phyloP scores from a whole-genome alignment of 768 basidiomycete species.

The Tricholomella constricta region DNA sequence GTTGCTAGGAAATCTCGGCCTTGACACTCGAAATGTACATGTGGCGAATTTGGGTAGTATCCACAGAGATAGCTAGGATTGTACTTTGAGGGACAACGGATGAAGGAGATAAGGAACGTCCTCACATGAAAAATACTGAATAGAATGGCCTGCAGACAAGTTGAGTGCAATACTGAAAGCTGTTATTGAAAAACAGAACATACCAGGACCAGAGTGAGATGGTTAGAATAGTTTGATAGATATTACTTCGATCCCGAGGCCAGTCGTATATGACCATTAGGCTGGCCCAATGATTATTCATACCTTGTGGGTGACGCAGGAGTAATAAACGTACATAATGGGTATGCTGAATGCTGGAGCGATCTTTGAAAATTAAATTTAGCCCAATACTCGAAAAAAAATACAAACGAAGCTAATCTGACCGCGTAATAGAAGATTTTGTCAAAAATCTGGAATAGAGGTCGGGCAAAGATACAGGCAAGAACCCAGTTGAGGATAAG shows the following conservation, averaged over 20 bases:
- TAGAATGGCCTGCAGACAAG: constrained; percentile 51
- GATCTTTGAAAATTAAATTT: constrained; percentile 33
- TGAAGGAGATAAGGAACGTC: background rate
- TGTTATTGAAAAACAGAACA: constrained; percentile 17
- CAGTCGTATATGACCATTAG: constrained; percentile 71
- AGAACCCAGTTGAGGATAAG: constrained; percentile 71
- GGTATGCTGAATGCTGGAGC: constrained; percentile 64
- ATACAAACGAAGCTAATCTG: constrained; percentile 19
- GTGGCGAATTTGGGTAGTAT: constrained; percentile 31
- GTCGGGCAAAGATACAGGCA: constrained; percentile 52
- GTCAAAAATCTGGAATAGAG: constrained; percentile 46
- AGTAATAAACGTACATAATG: constrained; percentile 41
- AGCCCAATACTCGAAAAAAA: background rate
- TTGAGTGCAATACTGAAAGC: constrained; percentile 12
- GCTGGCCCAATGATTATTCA: constrained; percentile 21
- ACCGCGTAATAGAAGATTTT: constrained; percentile 63
- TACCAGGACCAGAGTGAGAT: constrained; percentile 69
- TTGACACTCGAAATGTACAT: constrained; percentile 35
- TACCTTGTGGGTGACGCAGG: background rate
- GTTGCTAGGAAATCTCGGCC: constrained; percentile 47
- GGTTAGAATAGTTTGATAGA: constrained; percentile 65
- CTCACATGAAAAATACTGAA: constrained; percentile 56
- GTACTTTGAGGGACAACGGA: background rate
- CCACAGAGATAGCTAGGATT: constrained; percentile 40
- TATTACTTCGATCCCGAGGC: constrained; percentile 57